Base-by-base conservation (phyloP, 179 eudicot genomes). In the Drosera spatulata region DNA sequence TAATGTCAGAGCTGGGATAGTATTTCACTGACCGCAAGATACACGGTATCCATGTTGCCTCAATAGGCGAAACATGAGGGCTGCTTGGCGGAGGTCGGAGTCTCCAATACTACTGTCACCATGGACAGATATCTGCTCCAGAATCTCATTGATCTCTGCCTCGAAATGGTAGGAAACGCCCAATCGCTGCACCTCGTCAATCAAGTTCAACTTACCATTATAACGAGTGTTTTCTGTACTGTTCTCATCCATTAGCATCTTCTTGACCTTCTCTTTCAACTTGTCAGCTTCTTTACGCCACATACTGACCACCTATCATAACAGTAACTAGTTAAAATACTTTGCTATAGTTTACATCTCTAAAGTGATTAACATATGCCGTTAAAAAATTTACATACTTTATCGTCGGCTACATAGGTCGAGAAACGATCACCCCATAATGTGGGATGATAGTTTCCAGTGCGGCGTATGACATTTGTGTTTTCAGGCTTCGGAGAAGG, bases 161-260 rank as follows among this genome's bases (percentile, higher is more conserved):
- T 62, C 51, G 11, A 62, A 62, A 41, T 62, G 66, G 48, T 62
- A 62, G 2, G 59, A 58, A 10, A 62, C 8, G 8, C 66, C 66
- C 1, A 43, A 11, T 5, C 52, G n/a, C 37, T 62, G 66, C 4
- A 53, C 22, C 5, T 12, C 52, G 10, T 62, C 66, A 41, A 62
- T 62, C 41, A 62, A 41, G 14, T 53, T 14, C 22, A 62, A 9
- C 33, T 53, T 45, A 7, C 15, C 47, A 5, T 1, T 2, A 57
- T 3, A 3, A 6, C 39, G 6, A 10, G 10, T 12, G 1, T 22
- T 0, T 22, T 22, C 33, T 39, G 10, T 11, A 11, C 7, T 9
- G 14, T 13, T 10, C 11, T 22, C 1, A 22, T 22, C 33, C 1
- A 22, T 22, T 22, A 11, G 12, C 39, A 33, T 55, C 52, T 11